phyloP scores from a whole-genome alignment of 331 rosid species.

The Pyracantha coccinea region DNA sequence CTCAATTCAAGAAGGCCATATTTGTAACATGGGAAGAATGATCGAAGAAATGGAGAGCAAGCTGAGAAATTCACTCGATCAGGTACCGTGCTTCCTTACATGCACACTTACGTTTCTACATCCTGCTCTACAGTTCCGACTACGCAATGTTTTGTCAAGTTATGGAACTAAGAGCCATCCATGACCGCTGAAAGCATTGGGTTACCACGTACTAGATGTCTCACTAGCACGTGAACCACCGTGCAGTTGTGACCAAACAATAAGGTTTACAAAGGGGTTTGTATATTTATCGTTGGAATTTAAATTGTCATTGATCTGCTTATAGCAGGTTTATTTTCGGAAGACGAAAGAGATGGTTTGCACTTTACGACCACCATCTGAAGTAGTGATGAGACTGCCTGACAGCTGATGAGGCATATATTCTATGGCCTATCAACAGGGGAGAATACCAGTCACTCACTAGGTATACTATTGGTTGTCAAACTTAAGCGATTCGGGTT shows the following conservation, averaged over 20 bases:
- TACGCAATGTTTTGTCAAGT: not conserved
- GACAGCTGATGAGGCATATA: constrained; percentile 23
- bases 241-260: not conserved
- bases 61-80: constrained; percentile 93
- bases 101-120: not conserved
- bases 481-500: not conserved
- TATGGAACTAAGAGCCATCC: not conserved
- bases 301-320: not conserved
- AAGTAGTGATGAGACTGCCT: constrained; percentile 74
- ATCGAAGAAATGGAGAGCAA: constrained; percentile 99
- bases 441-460: not conserved
- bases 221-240: too few species aligned
- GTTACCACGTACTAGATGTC: too few species aligned
- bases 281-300: not conserved
- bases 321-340: constrained; percentile 74
- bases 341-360: constrained; percentile 98
- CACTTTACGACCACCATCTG: constrained; percentile 88
- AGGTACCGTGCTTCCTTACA: constrained; percentile 33
- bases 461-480: not conserved
- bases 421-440: not conserved
- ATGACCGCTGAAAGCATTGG: too few species aligned
- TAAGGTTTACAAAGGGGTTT: not conserved
- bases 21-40: constrained; percentile 97
- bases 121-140: not conserved
- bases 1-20: constrained; percentile 80